Evolutionary conservation across 345 rosid genomes (phyloP).

Genomic region (Kandelia obovata): DNA sequence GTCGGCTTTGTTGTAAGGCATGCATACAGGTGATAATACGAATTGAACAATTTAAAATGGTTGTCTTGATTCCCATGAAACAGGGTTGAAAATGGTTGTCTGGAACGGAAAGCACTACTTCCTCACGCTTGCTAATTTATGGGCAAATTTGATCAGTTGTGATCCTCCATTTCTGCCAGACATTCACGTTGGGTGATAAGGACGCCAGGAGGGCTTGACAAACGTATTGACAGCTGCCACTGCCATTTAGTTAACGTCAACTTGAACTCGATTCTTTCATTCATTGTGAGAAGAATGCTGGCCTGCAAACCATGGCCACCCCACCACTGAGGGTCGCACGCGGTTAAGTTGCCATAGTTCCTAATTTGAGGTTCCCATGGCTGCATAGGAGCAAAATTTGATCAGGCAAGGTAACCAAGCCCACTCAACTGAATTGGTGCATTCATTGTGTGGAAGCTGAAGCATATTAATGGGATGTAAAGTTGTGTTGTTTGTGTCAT

Average conservation of each 20-base stretch:
- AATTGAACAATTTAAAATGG: not conserved
- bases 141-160: slow-evolving; percentile 64
- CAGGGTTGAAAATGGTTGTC: slow-evolving; percentile 56
- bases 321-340: not conserved
- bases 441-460: slow-evolving; percentile 31
- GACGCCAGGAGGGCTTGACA: not conserved
- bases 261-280: not conserved
- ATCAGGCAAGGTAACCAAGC: not conserved
- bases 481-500: slow-evolving; percentile 15
- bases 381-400: slow-evolving; percentile 4
- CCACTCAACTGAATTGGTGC: slow-evolving; percentile 11
- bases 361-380: slow-evolving; percentile 9
- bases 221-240: not conserved
- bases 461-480: slow-evolving; percentile 25
- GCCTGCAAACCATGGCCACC: slow-evolving; percentile 4
- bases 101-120: slow-evolving; percentile 68
- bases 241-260: slow-evolving; percentile 2
- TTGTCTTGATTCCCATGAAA: slow-evolving; percentile 14
- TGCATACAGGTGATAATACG: not conserved
- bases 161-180: slow-evolving; percentile 55
- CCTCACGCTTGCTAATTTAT: slow-evolving; percentile 64
- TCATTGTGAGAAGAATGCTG: slow-evolving; percentile 9
- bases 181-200: slow-evolving; percentile 20
- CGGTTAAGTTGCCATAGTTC: not conserved
- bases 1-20: not conserved